Percentiles rank a stretch among this genome's conserved stretches.
These are phyloP conservation scores for Hemisphaericaspora xylanilytica DNA, from an alignment of 1,139 yeast genomes.

Conservation along the genomic window DNA sequence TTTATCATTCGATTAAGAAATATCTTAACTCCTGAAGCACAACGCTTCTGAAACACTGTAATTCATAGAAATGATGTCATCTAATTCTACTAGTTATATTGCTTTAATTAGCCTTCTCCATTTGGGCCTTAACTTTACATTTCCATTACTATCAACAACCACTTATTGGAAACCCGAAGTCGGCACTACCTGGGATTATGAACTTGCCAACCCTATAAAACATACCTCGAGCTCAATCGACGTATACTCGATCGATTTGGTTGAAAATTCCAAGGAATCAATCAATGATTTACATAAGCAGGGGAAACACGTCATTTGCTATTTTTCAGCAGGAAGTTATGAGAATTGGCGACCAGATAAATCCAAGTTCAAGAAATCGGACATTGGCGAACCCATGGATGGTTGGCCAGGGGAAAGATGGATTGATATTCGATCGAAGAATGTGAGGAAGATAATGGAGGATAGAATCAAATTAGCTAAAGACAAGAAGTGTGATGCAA, in stretches of 20 bases:
- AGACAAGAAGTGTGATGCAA: slow-evolving; percentile 20
- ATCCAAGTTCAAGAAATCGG: slow-evolving; percentile 12
- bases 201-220: background rate
- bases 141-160: no score
- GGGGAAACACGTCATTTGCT: slow-evolving; percentile 21
- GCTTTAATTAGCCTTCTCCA: background rate
- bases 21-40: no score
- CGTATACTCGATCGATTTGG: slow-evolving; percentile 15
- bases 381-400: slow-evolving; percentile 19
- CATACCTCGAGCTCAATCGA: background rate
- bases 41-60: no score
- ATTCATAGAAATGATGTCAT: no score
- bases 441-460: slow-evolving; percentile 18
- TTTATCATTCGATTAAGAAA: no score
- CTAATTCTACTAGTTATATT: background rate
- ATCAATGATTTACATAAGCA: slow-evolving; percentile 16
- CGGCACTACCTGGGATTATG: slow-evolving; percentile 1
- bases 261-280: slow-evolving; percentile 12
- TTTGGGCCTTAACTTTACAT: no score
- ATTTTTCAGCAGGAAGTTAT: slow-evolving; percentile 25
- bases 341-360: slow-evolving; percentile 23
- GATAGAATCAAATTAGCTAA: slow-evolving; percentile 18
- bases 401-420: slow-evolving; percentile 25
- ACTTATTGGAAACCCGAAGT: slow-evolving; percentile 1
- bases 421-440: slow-evolving; percentile 17